phyloP scores from a whole-genome alignment of 73 alveolate genomes.

The Symbiodinium natans region DNA sequence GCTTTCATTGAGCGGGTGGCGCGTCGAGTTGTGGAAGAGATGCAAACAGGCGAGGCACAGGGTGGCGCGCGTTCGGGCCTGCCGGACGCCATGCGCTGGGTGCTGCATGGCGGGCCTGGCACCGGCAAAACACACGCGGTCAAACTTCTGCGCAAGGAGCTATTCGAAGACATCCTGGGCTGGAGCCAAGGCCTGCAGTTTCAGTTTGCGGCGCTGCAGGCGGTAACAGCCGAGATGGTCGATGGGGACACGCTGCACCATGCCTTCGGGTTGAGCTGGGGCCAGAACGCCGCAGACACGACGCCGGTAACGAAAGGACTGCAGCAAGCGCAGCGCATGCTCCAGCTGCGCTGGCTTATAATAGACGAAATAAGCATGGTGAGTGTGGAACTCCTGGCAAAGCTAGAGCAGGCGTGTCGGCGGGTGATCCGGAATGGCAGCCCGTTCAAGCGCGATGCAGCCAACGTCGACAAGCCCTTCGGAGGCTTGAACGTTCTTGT shows the following conservation, averaged over 20 bases:
- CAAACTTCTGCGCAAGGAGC: not conserved
- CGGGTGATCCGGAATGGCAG: not conserved
- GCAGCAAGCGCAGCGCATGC: not conserved
- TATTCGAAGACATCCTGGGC: not conserved
- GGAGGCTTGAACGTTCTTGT: not conserved
- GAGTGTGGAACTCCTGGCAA: conserved; percentile 5
- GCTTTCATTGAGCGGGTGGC: not conserved
- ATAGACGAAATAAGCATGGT: conserved; percentile 37
- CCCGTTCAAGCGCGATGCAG: not conserved
- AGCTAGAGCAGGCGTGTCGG: conserved; percentile 3
- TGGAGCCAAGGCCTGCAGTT: not conserved
- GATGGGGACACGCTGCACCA: not conserved
- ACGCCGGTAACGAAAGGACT: not conserved
- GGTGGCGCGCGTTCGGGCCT: not conserved
- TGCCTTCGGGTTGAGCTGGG: not conserved
- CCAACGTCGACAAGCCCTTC: not conserved
- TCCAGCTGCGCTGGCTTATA: conserved; percentile 31
- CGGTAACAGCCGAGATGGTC: not conserved
- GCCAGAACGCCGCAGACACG: not conserved
- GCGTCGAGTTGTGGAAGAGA: not conserved
- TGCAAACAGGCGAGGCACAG: not conserved
- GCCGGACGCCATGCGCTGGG: not conserved
- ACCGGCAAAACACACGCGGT: conserved; percentile 13
- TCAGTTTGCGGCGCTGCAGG: not conserved
- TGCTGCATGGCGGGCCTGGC: conserved; percentile 25